phyloP scores from a whole-genome alignment of 805 yeast genomes.

The Pichia thaimueangensis region DNA sequence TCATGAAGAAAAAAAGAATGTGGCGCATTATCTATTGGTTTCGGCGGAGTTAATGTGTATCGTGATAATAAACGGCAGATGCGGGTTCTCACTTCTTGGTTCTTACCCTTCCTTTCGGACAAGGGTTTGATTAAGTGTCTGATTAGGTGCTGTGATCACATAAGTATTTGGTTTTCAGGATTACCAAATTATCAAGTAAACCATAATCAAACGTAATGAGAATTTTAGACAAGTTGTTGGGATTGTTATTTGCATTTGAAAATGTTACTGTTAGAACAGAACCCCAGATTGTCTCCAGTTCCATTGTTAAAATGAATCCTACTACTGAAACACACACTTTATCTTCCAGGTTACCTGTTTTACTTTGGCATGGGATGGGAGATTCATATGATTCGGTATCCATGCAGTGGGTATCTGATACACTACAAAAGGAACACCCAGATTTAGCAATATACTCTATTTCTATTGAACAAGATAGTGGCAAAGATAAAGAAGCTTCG shows the following conservation, averaged over 20 bases:
- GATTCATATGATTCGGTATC: slow-evolving; percentile 62
- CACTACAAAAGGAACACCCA: slow-evolving; percentile 42
- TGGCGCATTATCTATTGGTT: too few species aligned
- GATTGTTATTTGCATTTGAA: not conserved
- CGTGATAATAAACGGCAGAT: too few species aligned
- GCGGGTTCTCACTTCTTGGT: too few species aligned
- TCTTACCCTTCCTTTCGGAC: too few species aligned
- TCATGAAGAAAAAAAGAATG: too few species aligned
- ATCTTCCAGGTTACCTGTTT: slow-evolving; percentile 32
- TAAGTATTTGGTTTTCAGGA: too few species aligned
- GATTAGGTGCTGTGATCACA: too few species aligned
- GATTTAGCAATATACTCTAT: slow-evolving; percentile 48
- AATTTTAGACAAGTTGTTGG: not conserved
- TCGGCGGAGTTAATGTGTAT: too few species aligned
- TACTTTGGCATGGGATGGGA: slow-evolving; percentile 83
- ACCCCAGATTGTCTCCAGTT: not conserved
- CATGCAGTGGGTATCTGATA: slow-evolving; percentile 39
- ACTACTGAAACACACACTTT: not conserved
- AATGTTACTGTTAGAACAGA: not conserved
- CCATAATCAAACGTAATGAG: too few species aligned
- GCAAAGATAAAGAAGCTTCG: slow-evolving; percentile 48
- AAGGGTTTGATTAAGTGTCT: too few species aligned
- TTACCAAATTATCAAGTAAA: too few species aligned
- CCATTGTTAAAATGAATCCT: not conserved
- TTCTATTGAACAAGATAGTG: slow-evolving; percentile 41